phyloP scores from a whole-genome alignment of 2,329 filamentous ascomycete genomes.

The Exophiala sp. region DNA sequence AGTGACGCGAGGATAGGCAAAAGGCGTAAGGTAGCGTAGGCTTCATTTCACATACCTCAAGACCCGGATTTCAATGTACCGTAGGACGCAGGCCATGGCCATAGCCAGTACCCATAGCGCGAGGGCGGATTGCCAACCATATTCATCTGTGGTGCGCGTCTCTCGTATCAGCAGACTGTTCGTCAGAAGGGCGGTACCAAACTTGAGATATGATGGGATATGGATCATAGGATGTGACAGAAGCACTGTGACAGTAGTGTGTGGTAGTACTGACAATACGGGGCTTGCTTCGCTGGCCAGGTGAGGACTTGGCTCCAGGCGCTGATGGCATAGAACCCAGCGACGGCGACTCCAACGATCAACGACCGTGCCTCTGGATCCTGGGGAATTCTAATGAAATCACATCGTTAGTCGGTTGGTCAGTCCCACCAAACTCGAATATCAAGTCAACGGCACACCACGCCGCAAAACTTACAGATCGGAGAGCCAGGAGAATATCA shows the following conservation, averaged over 20 bases:
- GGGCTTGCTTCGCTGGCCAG: constrained; percentile 49
- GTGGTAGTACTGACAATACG: constrained; percentile 39
- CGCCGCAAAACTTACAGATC: constrained; percentile 14
- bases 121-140: constrained; percentile 46
- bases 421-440: neutral
- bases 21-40: too few relatives aligned
- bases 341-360: constrained; percentile 47
- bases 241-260: too few relatives aligned
- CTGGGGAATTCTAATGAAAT: constrained; percentile 39
- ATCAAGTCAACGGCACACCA: neutral
- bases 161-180: neutral
- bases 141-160: constrained; percentile 33
- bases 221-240: too few relatives aligned
- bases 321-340: constrained; percentile 47
- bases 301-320: constrained; percentile 50
- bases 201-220: too few relatives aligned
- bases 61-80: constrained; percentile 33
- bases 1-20: neutral
- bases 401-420: neutral
- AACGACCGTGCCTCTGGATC: constrained; percentile 47
- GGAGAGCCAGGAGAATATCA: constrained; percentile 35
- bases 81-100: constrained; percentile 41
- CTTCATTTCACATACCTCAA: neutral
- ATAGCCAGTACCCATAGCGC: constrained; percentile 44
- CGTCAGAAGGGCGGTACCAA: too few relatives aligned